Base-by-base conservation (phyloP, 2,329 filamentous ascomycete genomes). In the Geosmithia putterillii region DNA sequence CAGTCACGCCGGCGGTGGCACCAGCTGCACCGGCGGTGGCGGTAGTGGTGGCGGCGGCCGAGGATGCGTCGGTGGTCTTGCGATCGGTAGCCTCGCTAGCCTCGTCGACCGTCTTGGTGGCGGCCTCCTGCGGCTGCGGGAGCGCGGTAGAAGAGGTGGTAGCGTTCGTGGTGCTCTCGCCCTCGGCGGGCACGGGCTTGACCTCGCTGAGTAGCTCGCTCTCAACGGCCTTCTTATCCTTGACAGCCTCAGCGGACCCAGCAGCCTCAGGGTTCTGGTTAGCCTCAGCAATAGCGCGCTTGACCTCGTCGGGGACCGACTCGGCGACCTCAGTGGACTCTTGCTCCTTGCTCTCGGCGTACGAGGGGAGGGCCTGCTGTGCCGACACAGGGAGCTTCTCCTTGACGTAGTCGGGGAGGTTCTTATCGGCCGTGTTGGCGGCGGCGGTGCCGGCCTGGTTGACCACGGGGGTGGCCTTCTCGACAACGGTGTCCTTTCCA, bases 141-240 rank as follows among this genome's bases (percentile, higher is more conserved):
- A n/a, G n/a, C n/a, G n/a, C n/a, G n/a, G n/a, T n/a, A n/a, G n/a
- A n/a, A n/a, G n/a, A n/a, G n/a, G n/a, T n/a, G n/a, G n/a, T n/a
- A n/a, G n/a, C n/a, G 45, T 21, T 43, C 22, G 47, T 48, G 48
- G 53, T 50, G 41, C 59, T 45, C 36, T 63, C 63, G 35, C 46
- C 53, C 0, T 55, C 51, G 12, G 58, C 54, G 50, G 66, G 53
- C 43, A 57, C 56, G 42, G 62, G 57, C 58, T 73, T 69, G 47
- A 80, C 71, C 59, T 83, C 75, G 50, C 76, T 71, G 40, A 88
- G 67, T 8, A 94, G 69, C 64, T 94, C 83, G 21, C 75, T 61
- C 66, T 94, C 86, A 5, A 88, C 71, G 9, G 69, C 71, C 58
- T 76, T 77, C 74, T 92, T 92, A 52, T 89, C 84, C 48, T 74